These are phyloP conservation scores for Ceratocystis diversiconidia DNA, from an alignment of 2,329 filamentous ascomycete genomes.

Conservation along the genomic window DNA sequence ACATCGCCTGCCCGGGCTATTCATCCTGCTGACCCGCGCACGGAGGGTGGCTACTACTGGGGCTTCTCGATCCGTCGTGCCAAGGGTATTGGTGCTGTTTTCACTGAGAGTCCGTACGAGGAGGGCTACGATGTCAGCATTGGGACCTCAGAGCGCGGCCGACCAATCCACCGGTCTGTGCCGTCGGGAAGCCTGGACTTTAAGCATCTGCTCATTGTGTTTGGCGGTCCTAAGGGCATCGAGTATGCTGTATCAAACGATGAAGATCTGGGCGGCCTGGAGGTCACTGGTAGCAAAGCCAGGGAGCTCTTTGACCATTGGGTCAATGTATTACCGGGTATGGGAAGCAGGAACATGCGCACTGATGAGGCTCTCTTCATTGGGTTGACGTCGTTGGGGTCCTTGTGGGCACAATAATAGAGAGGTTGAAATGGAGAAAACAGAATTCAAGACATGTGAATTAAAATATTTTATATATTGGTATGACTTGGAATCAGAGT, in stretches of 20 bases:
- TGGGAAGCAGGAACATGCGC: slow-evolving; percentile 68
- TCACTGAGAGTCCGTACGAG: slow-evolving; percentile 61
- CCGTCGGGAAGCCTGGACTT: slow-evolving; percentile 31
- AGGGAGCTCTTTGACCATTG: slow-evolving; percentile 68
- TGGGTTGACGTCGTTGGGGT: slow-evolving; percentile 53
- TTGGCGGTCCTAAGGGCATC: slow-evolving; percentile 67
- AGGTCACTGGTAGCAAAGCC: slow-evolving; percentile 48
- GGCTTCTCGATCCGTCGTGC: slow-evolving; percentile 60
- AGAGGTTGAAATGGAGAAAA: not conserved
- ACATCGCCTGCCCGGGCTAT: slow-evolving; percentile 37
- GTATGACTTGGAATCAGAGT: not conserved
- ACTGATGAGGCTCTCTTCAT: slow-evolving; percentile 76
- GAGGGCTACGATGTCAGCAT: slow-evolving; percentile 72
- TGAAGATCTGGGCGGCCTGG: slow-evolving; percentile 40
- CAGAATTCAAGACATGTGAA: slow-evolving; percentile 4
- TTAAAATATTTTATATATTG: not conserved
- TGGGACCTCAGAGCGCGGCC: slow-evolving; percentile 67
- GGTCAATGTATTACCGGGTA: slow-evolving; percentile 66
- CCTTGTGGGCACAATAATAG: slow-evolving; percentile 32
- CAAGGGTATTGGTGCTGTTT: slow-evolving; percentile 52
- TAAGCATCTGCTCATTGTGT: slow-evolving; percentile 61
- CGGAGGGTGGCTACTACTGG: slow-evolving; percentile 74
- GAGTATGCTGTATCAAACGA: slow-evolving; percentile 59
- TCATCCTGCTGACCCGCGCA: slow-evolving; percentile 52
- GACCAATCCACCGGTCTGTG: slow-evolving; percentile 34